Percentiles rank a stretch among this genome's conserved stretches.
Conservation (phyloP, 768 basidiomycete genomes). For the Trametes sanguinea region DNA sequence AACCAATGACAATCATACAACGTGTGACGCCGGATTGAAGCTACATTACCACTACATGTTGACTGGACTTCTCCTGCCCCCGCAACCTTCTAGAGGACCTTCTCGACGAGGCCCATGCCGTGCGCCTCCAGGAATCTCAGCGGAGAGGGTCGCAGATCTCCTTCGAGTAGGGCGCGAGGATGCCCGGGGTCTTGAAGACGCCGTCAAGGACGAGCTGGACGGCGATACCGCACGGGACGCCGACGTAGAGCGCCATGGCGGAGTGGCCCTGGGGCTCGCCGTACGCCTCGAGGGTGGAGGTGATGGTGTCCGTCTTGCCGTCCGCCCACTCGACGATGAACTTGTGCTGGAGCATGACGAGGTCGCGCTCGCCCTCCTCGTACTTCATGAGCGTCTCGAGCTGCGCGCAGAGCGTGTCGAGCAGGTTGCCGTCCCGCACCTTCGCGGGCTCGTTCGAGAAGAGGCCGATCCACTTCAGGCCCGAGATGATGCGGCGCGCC, state of each 20-base stretch:
- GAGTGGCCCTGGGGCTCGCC: constrained; percentile 78
- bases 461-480: constrained; percentile 91
- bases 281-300: constrained; percentile 89
- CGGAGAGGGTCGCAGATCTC: constrained; percentile 80
- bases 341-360: constrained; percentile 98
- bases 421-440: constrained; percentile 71
- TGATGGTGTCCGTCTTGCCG: constrained; percentile 78
- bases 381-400: constrained; percentile 94
- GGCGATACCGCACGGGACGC: constrained; percentile 93
- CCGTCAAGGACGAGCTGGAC: constrained; percentile 91
- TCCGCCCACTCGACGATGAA: constrained; percentile 90
- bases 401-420: constrained; percentile 90
- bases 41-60: not conserved
- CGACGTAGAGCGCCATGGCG: constrained; percentile 92
- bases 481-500: constrained; percentile 78
- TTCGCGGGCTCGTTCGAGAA: constrained; percentile 71
- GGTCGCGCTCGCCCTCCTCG: constrained; percentile 86
- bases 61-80: not conserved
- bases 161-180: constrained; percentile 85
- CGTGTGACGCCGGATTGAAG: not conserved
- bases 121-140: constrained; percentile 58
- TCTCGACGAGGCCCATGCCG: constrained; percentile 74
- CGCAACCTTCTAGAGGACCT: constrained; percentile 49
- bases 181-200: constrained; percentile 71
- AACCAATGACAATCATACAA: not conserved